Evolutionary conservation across 2,329 filamentous ascomycete genomes (phyloP).

Genomic region (Aspergillus neotritici): DNA sequence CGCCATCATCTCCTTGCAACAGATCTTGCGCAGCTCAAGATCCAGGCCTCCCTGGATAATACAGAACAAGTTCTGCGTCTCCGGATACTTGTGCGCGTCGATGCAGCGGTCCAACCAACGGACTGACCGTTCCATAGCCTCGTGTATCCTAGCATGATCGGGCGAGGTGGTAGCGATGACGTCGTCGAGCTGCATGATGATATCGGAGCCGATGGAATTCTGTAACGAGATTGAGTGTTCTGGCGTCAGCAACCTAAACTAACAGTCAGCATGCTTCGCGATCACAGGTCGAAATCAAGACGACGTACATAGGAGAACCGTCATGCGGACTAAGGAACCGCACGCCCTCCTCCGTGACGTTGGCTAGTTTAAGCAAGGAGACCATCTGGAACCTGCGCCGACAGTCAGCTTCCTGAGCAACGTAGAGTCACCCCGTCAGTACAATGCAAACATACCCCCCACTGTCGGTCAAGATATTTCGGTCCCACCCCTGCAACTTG

Average conservation of each 20-base stretch:
- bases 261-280: neutral
- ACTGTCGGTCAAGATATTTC: conserved; percentile 80
- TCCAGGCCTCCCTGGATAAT: conserved; percentile 97
- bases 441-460: conserved; percentile 40
- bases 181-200: conserved; percentile 99
- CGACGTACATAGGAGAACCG: conserved; percentile 71
- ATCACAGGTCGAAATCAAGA: neutral
- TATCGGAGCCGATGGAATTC: conserved; percentile 95
- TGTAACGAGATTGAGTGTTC: conserved; percentile 95
- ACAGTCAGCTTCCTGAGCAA: conserved; percentile 6
- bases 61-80: conserved; percentile 89
- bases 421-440: neutral
- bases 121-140: conserved; percentile 91
- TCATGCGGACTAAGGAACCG: conserved; percentile 95
- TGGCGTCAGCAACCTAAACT: conserved; percentile 70
- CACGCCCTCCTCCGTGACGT: conserved; percentile 91
- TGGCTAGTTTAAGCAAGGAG: conserved; percentile 84
- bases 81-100: conserved; percentile 75
- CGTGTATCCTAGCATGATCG: conserved; percentile 77
- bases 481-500: conserved; percentile 87
- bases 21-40: conserved; percentile 74
- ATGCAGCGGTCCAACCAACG: conserved; percentile 97
- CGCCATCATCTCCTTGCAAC: conserved; percentile 79
- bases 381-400: conserved; percentile 91
- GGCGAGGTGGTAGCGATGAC: conserved; percentile 95